A percentile compares a stretch with the other conserved stretches of the same genome.
These are phyloP conservation scores for Amoebophrya sp. DNA, from an alignment of 169 alveolate species.

Conservation along the genomic window DNA sequence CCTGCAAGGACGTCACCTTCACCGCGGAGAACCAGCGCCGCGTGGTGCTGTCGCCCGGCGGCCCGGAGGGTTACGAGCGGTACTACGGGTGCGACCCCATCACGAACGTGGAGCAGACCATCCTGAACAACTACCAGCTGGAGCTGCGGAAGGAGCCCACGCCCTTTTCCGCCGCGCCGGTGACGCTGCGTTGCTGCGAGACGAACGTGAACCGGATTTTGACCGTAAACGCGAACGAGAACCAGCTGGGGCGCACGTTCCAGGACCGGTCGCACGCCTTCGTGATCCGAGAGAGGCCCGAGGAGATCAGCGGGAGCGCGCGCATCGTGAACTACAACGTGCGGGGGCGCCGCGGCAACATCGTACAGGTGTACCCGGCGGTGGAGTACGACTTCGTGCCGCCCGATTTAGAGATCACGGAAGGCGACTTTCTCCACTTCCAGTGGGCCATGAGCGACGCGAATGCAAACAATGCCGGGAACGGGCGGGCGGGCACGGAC, in stretches of 20 bases:
- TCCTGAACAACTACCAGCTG: too few species aligned
- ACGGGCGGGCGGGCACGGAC: too few species aligned
- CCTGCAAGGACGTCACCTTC: too few species aligned
- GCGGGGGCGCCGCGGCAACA: slow-evolving; percentile 26
- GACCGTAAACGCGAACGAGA: neutral
- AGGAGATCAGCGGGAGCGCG: neutral
- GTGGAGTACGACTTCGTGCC: neutral
- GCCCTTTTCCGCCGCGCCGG: too few species aligned
- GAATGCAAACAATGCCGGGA: neutral
- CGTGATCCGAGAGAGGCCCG: neutral
- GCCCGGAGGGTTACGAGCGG: too few species aligned
- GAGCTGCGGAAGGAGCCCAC: too few species aligned
- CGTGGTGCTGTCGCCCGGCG: too few species aligned
- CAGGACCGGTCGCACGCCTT: slow-evolving; percentile 25
- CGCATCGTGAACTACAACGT: slow-evolving; percentile 26
- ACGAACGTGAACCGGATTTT: neutral
- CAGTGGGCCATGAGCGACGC: neutral
- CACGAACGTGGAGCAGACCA: too few species aligned
- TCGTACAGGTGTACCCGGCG: slow-evolving; percentile 1
- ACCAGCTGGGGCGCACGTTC: slow-evolving; percentile 20
- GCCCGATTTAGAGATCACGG: neutral
- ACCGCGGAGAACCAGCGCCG: too few species aligned
- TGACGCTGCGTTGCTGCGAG: too few species aligned
- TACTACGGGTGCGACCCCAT: too few species aligned
- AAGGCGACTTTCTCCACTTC: neutral